A percentile compares a stretch with the other conserved stretches of the same genome.
Evolutionary conservation across 225 moss, liverwort and hornwort species (phyloP).

Genomic region (Ulota crispa): DNA sequence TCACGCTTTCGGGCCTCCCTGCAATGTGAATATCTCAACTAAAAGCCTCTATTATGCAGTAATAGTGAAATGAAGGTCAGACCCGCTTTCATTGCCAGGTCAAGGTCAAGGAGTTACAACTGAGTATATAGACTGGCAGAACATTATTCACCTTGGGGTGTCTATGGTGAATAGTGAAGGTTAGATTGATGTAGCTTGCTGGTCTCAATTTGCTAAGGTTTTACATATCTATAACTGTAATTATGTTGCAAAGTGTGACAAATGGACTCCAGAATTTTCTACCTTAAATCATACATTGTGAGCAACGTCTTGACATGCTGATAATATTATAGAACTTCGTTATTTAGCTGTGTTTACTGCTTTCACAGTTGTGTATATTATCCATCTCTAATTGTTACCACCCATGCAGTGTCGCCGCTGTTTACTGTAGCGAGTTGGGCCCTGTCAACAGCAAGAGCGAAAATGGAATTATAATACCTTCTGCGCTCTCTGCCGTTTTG

Average conservation of each 20-base stretch:
- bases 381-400: slow-evolving; percentile 31
- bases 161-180: no score
- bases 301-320: no score
- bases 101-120: not conserved
- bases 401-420: slow-evolving; percentile 1
- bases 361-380: slow-evolving; percentile 25
- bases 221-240: no score
- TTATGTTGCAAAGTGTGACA: no score
- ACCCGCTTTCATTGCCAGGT: not conserved
- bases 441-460: slow-evolving; percentile 15
- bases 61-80: not conserved
- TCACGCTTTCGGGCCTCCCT: not conserved
- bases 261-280: no score
- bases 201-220: no score
- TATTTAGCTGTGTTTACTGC: not conserved
- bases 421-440: not conserved
- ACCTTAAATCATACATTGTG: no score
- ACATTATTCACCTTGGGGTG: no score
- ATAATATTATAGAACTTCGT: no score
- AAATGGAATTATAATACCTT: not conserved
- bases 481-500: not conserved
- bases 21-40: not conserved
- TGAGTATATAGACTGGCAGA: not conserved
- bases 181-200: no score
- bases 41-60: not conserved